These are phyloP conservation scores for Ustilago tritici DNA, from an alignment of 1,284 basidiomycete genomes.

Conservation along the genomic window DNA sequence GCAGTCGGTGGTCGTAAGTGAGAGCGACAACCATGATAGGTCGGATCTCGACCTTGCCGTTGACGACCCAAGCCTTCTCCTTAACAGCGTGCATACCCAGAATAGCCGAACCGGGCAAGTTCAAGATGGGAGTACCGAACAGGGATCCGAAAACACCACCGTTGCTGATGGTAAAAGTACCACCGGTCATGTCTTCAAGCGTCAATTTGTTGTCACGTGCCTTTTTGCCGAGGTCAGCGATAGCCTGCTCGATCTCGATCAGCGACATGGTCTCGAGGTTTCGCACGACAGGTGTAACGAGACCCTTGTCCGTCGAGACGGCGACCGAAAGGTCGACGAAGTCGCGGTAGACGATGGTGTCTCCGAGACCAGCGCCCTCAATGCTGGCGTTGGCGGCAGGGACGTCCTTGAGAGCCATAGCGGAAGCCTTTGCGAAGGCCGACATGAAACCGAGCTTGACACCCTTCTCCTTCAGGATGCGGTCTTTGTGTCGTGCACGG, in stretches of 20 bases:
- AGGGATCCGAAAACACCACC: slow-evolving; percentile 98
- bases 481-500: slow-evolving; percentile 95
- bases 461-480: slow-evolving; percentile 89
- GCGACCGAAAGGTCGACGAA: slow-evolving; percentile 79
- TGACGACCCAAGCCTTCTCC: slow-evolving; percentile 89
- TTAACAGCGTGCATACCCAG: slow-evolving; percentile 97
- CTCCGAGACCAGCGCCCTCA: slow-evolving; percentile 76
- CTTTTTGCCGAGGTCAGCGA: slow-evolving; percentile 90
- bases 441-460: slow-evolving; percentile 99
- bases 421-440: slow-evolving; percentile 89
- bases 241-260: slow-evolving; percentile 92
- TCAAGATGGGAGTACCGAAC: slow-evolving; percentile 93
- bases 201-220: slow-evolving; percentile 94
- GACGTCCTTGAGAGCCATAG: slow-evolving; percentile 89
- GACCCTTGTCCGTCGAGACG: slow-evolving; percentile 95
- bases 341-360: slow-evolving; percentile 94
- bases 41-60: slow-evolving; percentile 78
- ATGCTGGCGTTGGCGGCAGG: slow-evolving; percentile 95
- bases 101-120: slow-evolving; percentile 93
- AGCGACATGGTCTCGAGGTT: slow-evolving; percentile 90
- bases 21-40: slow-evolving; percentile 89
- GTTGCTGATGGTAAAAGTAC: slow-evolving; percentile 98
- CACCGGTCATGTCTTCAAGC: slow-evolving; percentile 86
- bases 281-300: slow-evolving; percentile 94
- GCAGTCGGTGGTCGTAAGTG: slow-evolving; percentile 94